Percentiles rank a stretch among this genome's conserved stretches.
phyloP scores from a whole-genome alignment of 257 asterid species.

The Henckelia pumila region DNA sequence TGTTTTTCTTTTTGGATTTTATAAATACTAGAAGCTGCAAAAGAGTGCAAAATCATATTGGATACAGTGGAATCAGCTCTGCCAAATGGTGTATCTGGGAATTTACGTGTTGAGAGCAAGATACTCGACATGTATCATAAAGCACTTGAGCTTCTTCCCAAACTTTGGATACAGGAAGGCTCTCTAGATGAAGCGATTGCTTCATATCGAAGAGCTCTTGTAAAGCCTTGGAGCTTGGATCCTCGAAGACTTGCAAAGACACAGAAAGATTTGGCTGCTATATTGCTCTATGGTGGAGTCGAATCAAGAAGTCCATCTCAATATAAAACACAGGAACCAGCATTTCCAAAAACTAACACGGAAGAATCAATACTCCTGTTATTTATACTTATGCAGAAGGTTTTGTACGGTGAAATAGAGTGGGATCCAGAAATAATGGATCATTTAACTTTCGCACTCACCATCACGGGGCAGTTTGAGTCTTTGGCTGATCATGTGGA shows the following conservation, averaged over 20 bases:
- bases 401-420: slow-evolving; percentile 50
- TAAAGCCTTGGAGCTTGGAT: slow-evolving; percentile 73
- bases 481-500: slow-evolving; percentile 67
- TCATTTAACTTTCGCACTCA: slow-evolving; percentile 65
- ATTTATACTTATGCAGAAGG: slow-evolving; percentile 57
- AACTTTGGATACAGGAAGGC: slow-evolving; percentile 66
- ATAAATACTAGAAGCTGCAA: slow-evolving; percentile 67
- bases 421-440: slow-evolving; percentile 81
- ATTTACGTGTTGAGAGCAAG: slow-evolving; percentile 55
- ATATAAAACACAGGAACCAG: slow-evolving; percentile 31
- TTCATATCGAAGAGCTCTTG: slow-evolving; percentile 65
- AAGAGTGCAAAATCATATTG: slow-evolving; percentile 74
- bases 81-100: slow-evolving; percentile 54
- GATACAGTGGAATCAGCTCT: slow-evolving; percentile 82
- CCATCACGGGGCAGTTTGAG: slow-evolving; percentile 54
- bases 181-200: slow-evolving; percentile 66
- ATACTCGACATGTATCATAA: slow-evolving; percentile 74
- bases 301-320: slow-evolving; percentile 53
- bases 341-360: slow-evolving; percentile 35
- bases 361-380: slow-evolving; percentile 84
- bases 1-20: slow-evolving; percentile 20
- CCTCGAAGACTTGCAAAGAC: slow-evolving; percentile 58
- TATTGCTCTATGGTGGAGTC: slow-evolving; percentile 68
- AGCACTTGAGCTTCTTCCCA: slow-evolving; percentile 77
- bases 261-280: slow-evolving; percentile 69